Conservation (phyloP, 345 rosid species). For the Syzygium aromaticum region DNA sequence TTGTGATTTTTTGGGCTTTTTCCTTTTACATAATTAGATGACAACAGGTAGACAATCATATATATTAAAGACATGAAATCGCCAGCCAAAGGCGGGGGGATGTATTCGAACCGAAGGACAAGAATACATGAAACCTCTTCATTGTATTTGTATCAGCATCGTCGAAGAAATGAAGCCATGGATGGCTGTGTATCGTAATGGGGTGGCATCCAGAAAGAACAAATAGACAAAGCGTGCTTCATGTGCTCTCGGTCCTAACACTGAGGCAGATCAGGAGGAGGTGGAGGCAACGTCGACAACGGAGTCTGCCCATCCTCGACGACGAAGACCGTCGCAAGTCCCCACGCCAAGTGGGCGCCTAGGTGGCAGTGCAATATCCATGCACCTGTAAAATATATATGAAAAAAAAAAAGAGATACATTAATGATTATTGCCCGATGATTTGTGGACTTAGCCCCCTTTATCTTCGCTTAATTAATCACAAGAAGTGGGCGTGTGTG, state of each 20-base stretch:
- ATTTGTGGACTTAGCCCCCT: not conserved
- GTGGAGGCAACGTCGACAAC: conserved; percentile 5
- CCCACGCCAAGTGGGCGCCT: conserved; percentile 2
- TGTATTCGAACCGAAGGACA: not conserved
- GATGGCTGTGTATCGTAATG: not conserved
- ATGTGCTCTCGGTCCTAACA: not conserved
- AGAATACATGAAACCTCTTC: not conserved
- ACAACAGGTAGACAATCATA: not conserved
- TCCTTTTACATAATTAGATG: not conserved
- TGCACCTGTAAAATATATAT: not conserved
- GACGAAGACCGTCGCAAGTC: conserved; percentile 1
- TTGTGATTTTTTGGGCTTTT: no score
- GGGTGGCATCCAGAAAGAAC: not conserved
- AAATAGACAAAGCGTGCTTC: not conserved
- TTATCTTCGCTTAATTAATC: not conserved
- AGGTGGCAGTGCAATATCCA: conserved; percentile 11
- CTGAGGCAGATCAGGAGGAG: conserved; percentile 6
- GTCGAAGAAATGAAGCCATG: not conserved
- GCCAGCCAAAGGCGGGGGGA: not conserved
- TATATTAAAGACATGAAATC: not conserved
- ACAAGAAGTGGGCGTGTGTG: not conserved
- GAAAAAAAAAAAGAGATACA: not conserved
- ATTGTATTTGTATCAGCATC: not conserved
- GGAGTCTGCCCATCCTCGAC: conserved; percentile 7
- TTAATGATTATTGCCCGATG: not conserved